Evolutionary conservation across 2,329 filamentous ascomycete species (phyloP), one percentile per base, ranked within the genome.

Genomic region (Fonsecaea erecta): DNA sequence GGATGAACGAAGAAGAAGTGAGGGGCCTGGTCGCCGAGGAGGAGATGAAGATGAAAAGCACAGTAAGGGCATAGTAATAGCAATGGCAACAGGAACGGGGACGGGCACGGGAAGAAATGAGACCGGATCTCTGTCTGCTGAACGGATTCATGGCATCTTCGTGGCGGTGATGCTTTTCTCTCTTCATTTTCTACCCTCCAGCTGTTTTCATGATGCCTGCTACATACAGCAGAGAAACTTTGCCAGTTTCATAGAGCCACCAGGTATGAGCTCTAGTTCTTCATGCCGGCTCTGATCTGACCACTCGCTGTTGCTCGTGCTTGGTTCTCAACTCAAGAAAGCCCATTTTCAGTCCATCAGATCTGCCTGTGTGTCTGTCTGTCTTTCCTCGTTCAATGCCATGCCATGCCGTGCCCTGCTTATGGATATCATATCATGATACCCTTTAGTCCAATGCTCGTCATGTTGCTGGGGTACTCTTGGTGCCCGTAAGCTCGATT

Each of bases 1-100:
- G 92, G 91, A 82, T 95, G 70, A 83, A 88, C 51, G 87, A 89
- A 67, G 84, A 84, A 70, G 93, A 96, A 68, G 86, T 97, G 40
- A 84, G 91, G 74, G 84, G 84, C 4, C 78, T 97, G 70, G 82
- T 92, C 60, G 83, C 81, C 16, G 86, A 89, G 9, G 87, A 89
- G 68, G 82, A 88, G 75, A 83, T 76, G n/a, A 77, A 77, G 60
- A 63, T 64, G 52, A 70, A 71, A 59, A 28, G 65, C 32, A 34
- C 58, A n/a, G 52, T 35, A 53, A 28, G 52, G 52, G 16, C 56
- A 62, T 28, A 56, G 60, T 11, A 35, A 43, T 52, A n/a, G 52
- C 12, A 65, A 59, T 54, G 57, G 54, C 28, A 56, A 32, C n/a
- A n/a, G n/a, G n/a, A n/a, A n/a, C n/a, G n/a, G n/a, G n/a, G n/a